Evolutionary conservation across 1,284 basidiomycete species (phyloP).

Genomic region (Gymnopus androsaceus): DNA sequence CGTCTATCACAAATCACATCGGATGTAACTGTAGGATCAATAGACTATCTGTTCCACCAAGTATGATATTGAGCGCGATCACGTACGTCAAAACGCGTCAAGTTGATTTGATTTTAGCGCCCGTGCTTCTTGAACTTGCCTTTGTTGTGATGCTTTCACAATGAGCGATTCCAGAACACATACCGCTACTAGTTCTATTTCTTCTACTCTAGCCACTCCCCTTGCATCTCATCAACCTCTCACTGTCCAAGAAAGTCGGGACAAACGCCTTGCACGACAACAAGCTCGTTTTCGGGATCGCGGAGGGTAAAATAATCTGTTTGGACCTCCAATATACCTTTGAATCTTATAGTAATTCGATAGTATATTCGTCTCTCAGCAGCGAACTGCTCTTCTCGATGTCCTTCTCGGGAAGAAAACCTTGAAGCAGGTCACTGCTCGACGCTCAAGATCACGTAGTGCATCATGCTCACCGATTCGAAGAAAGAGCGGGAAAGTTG

Average conservation of each 20-base stretch:
- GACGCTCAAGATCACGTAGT: constrained; percentile 22
- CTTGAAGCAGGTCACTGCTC: constrained; percentile 28
- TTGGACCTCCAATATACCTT: neutral
- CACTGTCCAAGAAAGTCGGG: constrained; percentile 54
- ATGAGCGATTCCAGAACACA: no score
- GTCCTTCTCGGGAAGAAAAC: constrained; percentile 38
- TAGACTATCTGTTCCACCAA: no score
- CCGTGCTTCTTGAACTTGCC: no score
- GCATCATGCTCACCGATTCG: constrained; percentile 30
- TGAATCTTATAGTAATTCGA: neutral
- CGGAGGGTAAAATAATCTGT: constrained; percentile 52
- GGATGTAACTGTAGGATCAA: no score
- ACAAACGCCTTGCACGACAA: constrained; percentile 53
- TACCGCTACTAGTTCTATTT: neutral
- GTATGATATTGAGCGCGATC: no score
- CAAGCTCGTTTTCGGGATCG: constrained; percentile 63
- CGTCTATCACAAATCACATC: no score
- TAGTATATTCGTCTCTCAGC: constrained; percentile 40
- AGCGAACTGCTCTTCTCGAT: constrained; percentile 36
- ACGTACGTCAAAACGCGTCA: no score
- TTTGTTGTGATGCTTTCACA: no score
- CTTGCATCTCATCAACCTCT: neutral
- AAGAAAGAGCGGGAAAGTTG: constrained; percentile 18
- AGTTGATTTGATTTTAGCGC: no score
- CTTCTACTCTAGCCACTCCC: neutral